Evolutionary conservation across 768 basidiomycete genomes (phyloP), one percentile per base, ranked within the genome.

Genomic region (Trametes sanguinea): DNA sequence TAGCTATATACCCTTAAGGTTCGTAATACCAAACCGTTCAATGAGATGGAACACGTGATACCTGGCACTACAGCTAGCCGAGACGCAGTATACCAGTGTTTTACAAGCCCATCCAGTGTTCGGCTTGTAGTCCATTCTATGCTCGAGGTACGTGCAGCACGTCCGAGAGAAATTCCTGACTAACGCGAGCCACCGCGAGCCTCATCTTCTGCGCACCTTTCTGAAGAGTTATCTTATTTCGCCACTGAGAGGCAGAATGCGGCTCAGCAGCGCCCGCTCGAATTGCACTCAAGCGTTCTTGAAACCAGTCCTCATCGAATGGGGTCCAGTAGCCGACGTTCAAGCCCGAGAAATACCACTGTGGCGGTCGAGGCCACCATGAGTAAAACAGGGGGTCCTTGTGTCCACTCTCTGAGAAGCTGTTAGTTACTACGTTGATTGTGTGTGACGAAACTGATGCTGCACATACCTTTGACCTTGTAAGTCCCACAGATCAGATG

Each of bases 401-500:
- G 39, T 59, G 35, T 17, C 16, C 16, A 39, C 6, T 6, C 14
- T 60, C 40, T 53, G 32, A 8, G 13, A 42, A 16, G 13, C 2
- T n/a, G n/a, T n/a, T n/a, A n/a, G n/a, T n/a, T n/a, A n/a, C n/a
- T n/a, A n/a, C n/a, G n/a, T 3, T 43, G 17, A 45, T 22, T 43
- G 43, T 13, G 27, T 35, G 22, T 14, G n/a, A 43, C 9, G 10
- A 8, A 16, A 14, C n/a, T 35, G 51, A 17, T 14, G 16, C 17
- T 37, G 29, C 13, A 43, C 50, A 22, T 51, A 53, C 43, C 16
- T 6, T 2, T 17, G 16, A 50, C 33, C 30, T 56, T 54, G 48
- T 62, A 62, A 13, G 48, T 44, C 4, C 61, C 61, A 17, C 61
- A 62, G 7, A 62, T 51, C n/a, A n/a, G 35, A 56, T 42, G 17